A percentile compares a stretch with the other conserved stretches of the same genome.
phyloP scores from a whole-genome alignment of 495 filamentous ascomycete species.

The Trichocladium uniseriatum region DNA sequence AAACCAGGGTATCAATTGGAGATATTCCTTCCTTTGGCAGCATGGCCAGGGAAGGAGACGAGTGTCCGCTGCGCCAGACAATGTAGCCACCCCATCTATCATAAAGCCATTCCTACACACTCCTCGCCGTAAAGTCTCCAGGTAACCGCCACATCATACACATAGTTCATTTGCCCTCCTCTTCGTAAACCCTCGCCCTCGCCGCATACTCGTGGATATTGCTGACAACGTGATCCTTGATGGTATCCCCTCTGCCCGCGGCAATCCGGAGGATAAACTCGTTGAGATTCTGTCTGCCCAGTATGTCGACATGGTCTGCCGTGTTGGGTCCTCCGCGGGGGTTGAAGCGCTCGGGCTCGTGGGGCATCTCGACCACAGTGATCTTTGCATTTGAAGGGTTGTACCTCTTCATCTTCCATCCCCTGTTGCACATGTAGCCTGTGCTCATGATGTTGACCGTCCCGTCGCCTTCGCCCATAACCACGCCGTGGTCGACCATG shows the following conservation, averaged over 20 bases:
- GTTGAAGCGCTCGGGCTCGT: constrained; percentile 87
- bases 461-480: constrained; percentile 91
- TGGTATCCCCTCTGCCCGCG: constrained; percentile 73
- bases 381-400: constrained; percentile 78
- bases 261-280: constrained; percentile 83
- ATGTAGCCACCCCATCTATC: not conserved
- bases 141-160: not conserved
- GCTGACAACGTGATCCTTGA: constrained; percentile 67
- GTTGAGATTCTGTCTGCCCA: constrained; percentile 80
- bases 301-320: constrained; percentile 93
- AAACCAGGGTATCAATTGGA: no score
- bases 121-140: not conserved
- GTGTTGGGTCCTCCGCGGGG: constrained; percentile 92
- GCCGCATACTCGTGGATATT: constrained; percentile 74
- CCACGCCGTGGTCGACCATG: constrained; percentile 72
- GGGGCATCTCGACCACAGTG: constrained; percentile 88
- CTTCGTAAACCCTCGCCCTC: constrained; percentile 60
- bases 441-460: constrained; percentile 82
- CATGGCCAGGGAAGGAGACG: no score
- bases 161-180: constrained; percentile 12
- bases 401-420: constrained; percentile 88
- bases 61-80: not conserved
- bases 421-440: constrained; percentile 93
- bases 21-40: no score
- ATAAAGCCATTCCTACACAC: not conserved